Conservation (phyloP, 2,329 filamentous ascomycete genomes). For the Fusarium guadeloupense region DNA sequence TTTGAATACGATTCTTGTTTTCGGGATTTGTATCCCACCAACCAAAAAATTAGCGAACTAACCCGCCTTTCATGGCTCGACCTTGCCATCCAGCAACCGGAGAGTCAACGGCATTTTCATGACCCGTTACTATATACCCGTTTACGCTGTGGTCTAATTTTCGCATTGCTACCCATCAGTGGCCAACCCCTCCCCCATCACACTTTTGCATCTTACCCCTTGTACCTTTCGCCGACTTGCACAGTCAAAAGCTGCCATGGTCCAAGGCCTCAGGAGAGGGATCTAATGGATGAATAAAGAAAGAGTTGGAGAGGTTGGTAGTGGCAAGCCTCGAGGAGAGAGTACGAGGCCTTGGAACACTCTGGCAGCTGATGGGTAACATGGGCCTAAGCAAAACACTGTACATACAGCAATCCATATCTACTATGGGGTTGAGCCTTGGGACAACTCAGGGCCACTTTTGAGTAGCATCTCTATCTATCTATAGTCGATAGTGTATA, state of each 20-base stretch:
- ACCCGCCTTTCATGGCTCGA: slow-evolving; percentile 33
- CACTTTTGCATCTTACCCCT: slow-evolving; percentile 23
- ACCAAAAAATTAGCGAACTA: slow-evolving; percentile 31
- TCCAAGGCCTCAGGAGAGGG: slow-evolving; percentile 33
- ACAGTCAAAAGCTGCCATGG: slow-evolving; percentile 32
- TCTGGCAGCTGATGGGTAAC: slow-evolving; percentile 39
- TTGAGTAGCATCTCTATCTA: slow-evolving; percentile 44
- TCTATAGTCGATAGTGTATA: slow-evolving; percentile 52
- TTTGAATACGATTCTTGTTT: slow-evolving; percentile 32
- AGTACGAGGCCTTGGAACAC: slow-evolving; percentile 38
- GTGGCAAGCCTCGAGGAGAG: slow-evolving; percentile 26
- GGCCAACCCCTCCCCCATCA: slow-evolving; percentile 28
- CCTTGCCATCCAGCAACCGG: slow-evolving; percentile 30
- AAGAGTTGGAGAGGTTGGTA: slow-evolving; percentile 23
- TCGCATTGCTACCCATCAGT: slow-evolving; percentile 42
- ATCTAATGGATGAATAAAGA: slow-evolving; percentile 9
- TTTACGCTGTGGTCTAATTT: slow-evolving; percentile 45
- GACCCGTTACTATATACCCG: slow-evolving; percentile 46
- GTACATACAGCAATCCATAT: slow-evolving; percentile 40
- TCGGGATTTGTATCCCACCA: slow-evolving; percentile 13
- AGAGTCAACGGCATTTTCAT: slow-evolving; percentile 36
- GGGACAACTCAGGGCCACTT: slow-evolving; percentile 37
- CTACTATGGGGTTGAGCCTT: slow-evolving; percentile 35
- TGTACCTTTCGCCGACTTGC: slow-evolving; percentile 12
- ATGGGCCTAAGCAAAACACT: slow-evolving; percentile 34